A percentile compares a stretch with the other conserved stretches of the same genome.
These are phyloP conservation scores for Alternaria sp. DNA, from an alignment of 2,329 filamentous ascomycete species.

Conservation along the genomic window DNA sequence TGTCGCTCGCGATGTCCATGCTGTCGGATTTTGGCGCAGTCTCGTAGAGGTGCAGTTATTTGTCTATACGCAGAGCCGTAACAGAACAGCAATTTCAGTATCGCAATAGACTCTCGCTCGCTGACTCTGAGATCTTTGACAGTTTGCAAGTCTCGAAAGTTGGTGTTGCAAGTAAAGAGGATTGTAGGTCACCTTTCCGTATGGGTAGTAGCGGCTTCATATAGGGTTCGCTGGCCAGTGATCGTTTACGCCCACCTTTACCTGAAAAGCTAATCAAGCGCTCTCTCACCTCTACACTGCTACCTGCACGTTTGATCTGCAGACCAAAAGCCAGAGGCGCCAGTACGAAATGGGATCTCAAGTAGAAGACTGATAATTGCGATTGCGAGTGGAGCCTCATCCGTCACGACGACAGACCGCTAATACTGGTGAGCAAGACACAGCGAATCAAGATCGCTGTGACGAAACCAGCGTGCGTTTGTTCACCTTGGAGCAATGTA, in stretches of 20 bases:
- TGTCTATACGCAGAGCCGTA: not conserved
- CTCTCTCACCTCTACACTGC: conserved; percentile 7
- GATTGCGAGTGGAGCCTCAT: not conserved
- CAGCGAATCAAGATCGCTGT: not conserved
- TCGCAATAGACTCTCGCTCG: not conserved
- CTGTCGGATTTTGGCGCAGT: not conserved
- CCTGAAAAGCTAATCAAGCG: not conserved
- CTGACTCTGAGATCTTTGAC: not conserved
- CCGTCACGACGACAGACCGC: not conserved
- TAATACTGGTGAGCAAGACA: not conserved
- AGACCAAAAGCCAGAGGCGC: not conserved
- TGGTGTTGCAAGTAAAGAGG: not conserved
- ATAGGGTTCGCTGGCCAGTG: not conserved
- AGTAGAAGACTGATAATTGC: not conserved
- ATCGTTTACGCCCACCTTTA: conserved; percentile 7
- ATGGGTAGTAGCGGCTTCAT: not conserved
- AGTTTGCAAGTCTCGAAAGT: not conserved
- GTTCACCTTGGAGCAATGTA: not conserved
- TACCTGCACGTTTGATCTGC: not conserved
- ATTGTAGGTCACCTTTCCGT: not conserved
- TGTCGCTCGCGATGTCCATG: not conserved
- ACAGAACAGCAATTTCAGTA: not conserved
- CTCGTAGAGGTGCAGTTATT: not conserved
- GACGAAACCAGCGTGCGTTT: not conserved
- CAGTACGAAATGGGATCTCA: not conserved